phyloP scores from a whole-genome alignment of 768 basidiomycete genomes.

The Lenzites betulinus region DNA sequence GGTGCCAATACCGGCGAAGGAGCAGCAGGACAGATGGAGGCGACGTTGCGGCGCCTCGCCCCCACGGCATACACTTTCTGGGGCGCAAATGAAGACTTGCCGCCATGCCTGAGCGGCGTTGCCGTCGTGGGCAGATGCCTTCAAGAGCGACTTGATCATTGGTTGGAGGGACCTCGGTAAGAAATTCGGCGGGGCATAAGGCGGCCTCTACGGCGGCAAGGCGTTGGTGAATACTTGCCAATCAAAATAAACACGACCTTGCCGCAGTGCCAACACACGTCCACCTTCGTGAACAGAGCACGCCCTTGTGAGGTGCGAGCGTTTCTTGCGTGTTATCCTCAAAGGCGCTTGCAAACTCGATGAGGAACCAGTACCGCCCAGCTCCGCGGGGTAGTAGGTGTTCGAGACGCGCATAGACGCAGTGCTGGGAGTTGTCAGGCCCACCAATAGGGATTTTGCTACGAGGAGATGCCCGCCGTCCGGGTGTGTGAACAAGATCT shows the following conservation, averaged over 20 bases:
- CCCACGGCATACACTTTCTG: neutral
- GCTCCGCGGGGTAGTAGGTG: too few species aligned
- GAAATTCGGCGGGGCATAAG: neutral
- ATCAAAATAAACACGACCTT: neutral
- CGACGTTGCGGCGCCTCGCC: neutral
- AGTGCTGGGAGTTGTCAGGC: neutral
- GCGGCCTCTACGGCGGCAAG: neutral
- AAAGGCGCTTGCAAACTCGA: too few species aligned
- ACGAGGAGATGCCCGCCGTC: neutral
- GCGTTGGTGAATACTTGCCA: neutral
- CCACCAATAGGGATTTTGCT: neutral
- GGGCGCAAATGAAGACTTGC: neutral
- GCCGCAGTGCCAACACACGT: neutral
- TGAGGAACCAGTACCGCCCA: too few species aligned
- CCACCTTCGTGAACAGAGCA: too few species aligned
- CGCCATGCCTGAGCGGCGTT: neutral
- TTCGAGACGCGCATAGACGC: too few species aligned
- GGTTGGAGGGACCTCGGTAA: constrained; percentile 10
- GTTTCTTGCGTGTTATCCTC: too few species aligned
- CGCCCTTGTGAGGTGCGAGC: too few species aligned
- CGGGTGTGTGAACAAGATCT: constrained; percentile 1
- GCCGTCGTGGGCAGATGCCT: neutral
- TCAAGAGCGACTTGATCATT: neutral
- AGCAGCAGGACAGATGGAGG: neutral
- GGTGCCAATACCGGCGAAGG: neutral